A percentile compares a stretch with the other conserved stretches of the same genome.
Conservation (phyloP, 257 asterid genomes). For the Mentha longifolia region DNA sequence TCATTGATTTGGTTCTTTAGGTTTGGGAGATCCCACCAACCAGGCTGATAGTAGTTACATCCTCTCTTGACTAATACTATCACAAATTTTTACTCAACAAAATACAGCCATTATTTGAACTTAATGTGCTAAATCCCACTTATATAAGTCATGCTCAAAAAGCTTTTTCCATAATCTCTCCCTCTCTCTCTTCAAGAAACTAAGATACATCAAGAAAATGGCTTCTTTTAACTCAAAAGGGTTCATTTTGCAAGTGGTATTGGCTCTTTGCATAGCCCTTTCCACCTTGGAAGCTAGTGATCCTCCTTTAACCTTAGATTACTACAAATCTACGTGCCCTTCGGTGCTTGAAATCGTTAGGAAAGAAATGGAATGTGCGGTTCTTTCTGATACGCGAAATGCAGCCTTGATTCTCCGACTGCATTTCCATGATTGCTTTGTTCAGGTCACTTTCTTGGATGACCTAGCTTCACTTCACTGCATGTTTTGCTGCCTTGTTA, state of each 20-base stretch:
- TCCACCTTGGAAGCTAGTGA: conserved; percentile 51
- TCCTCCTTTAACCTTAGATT: conserved; percentile 70
- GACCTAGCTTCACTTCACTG: neutral
- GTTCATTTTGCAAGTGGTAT: conserved; percentile 39
- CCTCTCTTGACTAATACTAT: conserved; percentile 79
- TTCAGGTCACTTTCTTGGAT: conserved; percentile 60
- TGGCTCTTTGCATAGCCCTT: conserved; percentile 33
- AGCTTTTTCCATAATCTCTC: conserved; percentile 29
- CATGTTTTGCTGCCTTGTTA: neutral
- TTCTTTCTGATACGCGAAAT: conserved; percentile 84
- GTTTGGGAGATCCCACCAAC: conserved; percentile 68
- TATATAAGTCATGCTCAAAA: conserved; percentile 52
- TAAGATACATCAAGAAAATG: conserved; percentile 35
- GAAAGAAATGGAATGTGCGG: conserved; percentile 92
- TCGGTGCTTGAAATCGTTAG: conserved; percentile 57
- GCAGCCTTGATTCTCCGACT: conserved; percentile 78
- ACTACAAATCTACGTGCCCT: conserved; percentile 74
- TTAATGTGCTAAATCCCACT: conserved; percentile 23
- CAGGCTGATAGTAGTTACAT: conserved; percentile 65
- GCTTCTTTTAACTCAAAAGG: conserved; percentile 39
- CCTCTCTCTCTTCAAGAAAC: conserved; percentile 21
- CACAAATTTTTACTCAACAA: conserved; percentile 42
- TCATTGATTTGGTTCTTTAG: conserved; percentile 41
- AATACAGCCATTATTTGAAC: conserved; percentile 28
- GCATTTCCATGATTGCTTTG: conserved; percentile 89